These are phyloP conservation scores for Boletus smithii DNA, from an alignment of 1,284 basidiomycete genomes.

Conservation along the genomic window DNA sequence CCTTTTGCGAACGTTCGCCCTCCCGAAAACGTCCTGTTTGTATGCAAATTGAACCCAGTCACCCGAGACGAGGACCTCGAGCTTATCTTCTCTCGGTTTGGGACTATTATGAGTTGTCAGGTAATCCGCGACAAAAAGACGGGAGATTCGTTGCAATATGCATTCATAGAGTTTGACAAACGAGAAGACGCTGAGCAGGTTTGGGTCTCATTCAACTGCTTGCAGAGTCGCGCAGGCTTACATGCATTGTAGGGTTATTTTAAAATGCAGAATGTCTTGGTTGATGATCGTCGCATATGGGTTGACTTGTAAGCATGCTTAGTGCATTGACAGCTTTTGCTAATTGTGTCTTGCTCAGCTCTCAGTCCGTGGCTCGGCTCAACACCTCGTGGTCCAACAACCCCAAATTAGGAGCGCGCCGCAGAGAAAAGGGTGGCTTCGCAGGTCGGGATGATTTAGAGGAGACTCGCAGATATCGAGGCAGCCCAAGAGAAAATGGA, in stretches of 20 bases:
- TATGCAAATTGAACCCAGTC: slow-evolving; percentile 97
- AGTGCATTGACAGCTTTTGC: slow-evolving; percentile 5
- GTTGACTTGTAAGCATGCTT: slow-evolving; percentile 76
- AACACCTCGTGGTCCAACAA: slow-evolving; percentile 76
- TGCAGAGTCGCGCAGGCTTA: slow-evolving; percentile 2
- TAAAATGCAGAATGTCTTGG: slow-evolving; percentile 99
- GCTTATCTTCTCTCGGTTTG: slow-evolving; percentile 95
- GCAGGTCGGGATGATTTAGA: slow-evolving; percentile 73
- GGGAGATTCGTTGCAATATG: slow-evolving; percentile 95
- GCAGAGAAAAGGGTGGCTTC: slow-evolving; percentile 45
- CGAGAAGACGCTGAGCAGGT: slow-evolving; percentile 91
- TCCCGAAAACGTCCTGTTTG: slow-evolving; percentile 97
- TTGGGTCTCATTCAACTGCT: slow-evolving; percentile 16
- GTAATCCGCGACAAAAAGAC: slow-evolving; percentile 95
- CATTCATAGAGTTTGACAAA: slow-evolving; percentile 98
- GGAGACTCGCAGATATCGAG: slow-evolving; percentile 62
- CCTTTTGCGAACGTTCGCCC: slow-evolving; percentile 98
- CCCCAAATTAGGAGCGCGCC: slow-evolving; percentile 50
- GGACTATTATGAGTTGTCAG: slow-evolving; percentile 94
- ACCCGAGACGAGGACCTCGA: slow-evolving; percentile 96
- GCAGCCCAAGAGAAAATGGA: slow-evolving; percentile 34
- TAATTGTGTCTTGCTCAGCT: slow-evolving; percentile 45
- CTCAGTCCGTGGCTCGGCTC: slow-evolving; percentile 82
- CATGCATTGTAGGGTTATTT: slow-evolving; percentile 75
- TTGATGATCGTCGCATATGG: slow-evolving; percentile 99